Evolutionary conservation across 2,329 filamentous ascomycete genomes (phyloP).

Genomic region (Podosphaera xanthii): DNA sequence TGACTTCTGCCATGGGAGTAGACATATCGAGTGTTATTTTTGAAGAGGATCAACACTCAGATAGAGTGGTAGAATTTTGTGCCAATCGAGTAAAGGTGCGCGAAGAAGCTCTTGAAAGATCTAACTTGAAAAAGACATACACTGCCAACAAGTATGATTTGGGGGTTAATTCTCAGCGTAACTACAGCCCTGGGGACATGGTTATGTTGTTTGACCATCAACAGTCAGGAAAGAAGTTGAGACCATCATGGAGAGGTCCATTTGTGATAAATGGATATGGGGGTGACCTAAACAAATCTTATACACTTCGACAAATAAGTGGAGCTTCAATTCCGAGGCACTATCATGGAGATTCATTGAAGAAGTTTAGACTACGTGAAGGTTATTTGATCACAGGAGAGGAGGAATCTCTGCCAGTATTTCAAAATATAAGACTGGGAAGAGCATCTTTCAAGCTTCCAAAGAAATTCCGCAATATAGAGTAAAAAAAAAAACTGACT

Average conservation of each 20-base stretch:
- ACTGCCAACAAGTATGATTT: background rate
- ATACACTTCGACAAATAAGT: background rate
- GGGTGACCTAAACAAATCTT: background rate
- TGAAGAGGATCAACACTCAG: background rate
- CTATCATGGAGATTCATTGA: background rate
- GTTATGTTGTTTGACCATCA: conserved; percentile 1
- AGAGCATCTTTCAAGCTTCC: background rate
- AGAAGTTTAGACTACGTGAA: background rate
- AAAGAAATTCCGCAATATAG: background rate
- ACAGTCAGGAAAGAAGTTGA: background rate
- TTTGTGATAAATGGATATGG: background rate
- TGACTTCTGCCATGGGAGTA: background rate
- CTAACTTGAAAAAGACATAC: background rate
- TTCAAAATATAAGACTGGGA: background rate
- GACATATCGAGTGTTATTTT: background rate
- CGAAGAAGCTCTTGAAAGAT: background rate
- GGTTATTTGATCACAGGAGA: background rate
- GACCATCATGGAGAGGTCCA: background rate
- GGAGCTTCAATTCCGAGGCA: background rate
- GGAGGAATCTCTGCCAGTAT: background rate
- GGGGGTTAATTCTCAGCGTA: background rate
- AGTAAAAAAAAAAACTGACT: background rate
- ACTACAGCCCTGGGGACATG: background rate
- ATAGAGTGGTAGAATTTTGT: background rate
- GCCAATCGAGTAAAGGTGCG: background rate